phyloP scores from a whole-genome alignment of 1,284 basidiomycete species.

The Trichosporon sp. region DNA sequence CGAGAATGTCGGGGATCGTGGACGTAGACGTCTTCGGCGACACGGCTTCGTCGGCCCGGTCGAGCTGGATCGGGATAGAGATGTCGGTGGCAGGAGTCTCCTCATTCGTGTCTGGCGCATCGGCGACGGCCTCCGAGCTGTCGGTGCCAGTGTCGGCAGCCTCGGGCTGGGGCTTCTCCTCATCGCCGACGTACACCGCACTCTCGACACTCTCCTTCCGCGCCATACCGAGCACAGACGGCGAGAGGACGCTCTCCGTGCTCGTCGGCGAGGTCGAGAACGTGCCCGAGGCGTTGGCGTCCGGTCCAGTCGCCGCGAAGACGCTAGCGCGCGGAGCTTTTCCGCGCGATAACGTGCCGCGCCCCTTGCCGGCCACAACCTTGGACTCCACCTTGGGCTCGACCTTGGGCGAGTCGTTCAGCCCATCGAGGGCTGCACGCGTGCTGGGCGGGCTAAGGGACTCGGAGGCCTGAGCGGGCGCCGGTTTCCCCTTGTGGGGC shows the following conservation, averaged over 20 bases:
- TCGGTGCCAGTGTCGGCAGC: not conserved
- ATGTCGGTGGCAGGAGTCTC: not conserved
- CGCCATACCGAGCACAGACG: slow-evolving; percentile 28
- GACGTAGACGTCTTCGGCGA: not conserved
- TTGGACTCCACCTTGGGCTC: slow-evolving; percentile 22
- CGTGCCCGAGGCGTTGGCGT: slow-evolving; percentile 5
- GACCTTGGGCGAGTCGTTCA: slow-evolving; percentile 16
- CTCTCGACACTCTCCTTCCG: slow-evolving; percentile 33
- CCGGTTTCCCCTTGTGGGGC: slow-evolving; percentile 31
- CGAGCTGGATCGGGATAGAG: slow-evolving; percentile 9
- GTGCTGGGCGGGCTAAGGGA: slow-evolving; percentile 29
- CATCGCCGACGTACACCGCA: slow-evolving; percentile 24
- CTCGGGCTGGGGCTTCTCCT: not conserved
- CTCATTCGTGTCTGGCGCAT: not conserved
- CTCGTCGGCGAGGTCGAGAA: slow-evolving; percentile 10
- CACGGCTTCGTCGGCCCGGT: not conserved
- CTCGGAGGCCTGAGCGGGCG: slow-evolving; percentile 30
- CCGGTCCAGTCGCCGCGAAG: not conserved
- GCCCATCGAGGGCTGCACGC: slow-evolving; percentile 21
- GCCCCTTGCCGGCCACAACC: slow-evolving; percentile 12
- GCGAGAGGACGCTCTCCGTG: not conserved
- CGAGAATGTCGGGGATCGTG: slow-evolving; percentile 8
- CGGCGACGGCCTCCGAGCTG: not conserved
- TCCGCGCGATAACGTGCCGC: slow-evolving; percentile 31
- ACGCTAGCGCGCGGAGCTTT: slow-evolving; percentile 29